A percentile compares a stretch with the other conserved stretches of the same genome.
Conservation (phyloP, 208 protist species). For the Jaenimonas drosophilae region DNA sequence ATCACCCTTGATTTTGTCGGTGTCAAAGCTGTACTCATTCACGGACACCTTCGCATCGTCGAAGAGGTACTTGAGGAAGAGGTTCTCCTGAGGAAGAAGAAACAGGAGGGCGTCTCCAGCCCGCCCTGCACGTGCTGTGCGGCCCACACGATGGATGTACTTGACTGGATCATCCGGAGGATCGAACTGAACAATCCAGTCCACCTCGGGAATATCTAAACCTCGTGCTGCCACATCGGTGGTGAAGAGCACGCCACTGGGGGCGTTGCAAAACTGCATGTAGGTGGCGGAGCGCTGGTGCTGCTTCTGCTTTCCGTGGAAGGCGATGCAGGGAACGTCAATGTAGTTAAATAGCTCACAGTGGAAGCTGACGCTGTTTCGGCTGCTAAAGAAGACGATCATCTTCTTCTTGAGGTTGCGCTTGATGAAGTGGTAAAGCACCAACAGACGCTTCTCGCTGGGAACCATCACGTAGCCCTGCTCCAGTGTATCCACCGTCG, state of each 20-base stretch:
- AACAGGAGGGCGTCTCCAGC: constrained; percentile 95
- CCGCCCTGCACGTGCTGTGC: constrained; percentile 94
- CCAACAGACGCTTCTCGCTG: constrained; percentile 93
- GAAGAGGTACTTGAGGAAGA: constrained; percentile 98
- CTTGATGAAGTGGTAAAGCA: constrained; percentile 99
- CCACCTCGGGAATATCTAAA: constrained; percentile 98
- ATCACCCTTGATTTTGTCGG: constrained; percentile 91
- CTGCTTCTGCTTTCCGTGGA: constrained; percentile 99
- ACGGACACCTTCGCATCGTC: constrained; percentile 93
- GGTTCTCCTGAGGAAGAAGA: constrained; percentile 97
- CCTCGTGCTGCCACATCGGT: constrained; percentile 99
- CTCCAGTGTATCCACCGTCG: constrained; percentile 92
- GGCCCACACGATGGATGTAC: constrained; percentile 99
- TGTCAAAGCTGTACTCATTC: constrained; percentile 98
- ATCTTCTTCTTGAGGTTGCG: constrained; percentile 97
- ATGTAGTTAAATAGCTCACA: constrained; percentile 99
- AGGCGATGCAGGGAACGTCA: constrained; percentile 97
- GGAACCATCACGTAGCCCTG: constrained; percentile 98
- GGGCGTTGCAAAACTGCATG: constrained; percentile 98
- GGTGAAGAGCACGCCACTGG: constrained; percentile 97
- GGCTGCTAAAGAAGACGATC: constrained; percentile 98
- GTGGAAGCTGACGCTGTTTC: constrained; percentile 98
- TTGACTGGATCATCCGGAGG: constrained; percentile 99
- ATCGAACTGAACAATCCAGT: constrained; percentile 99
- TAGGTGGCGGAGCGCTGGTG: constrained; percentile 98